Percentiles rank a stretch among this genome's conserved stretches.
Evolutionary conservation across 1,139 yeast species (phyloP).

Genomic region (Yamadazyma taylorii): DNA sequence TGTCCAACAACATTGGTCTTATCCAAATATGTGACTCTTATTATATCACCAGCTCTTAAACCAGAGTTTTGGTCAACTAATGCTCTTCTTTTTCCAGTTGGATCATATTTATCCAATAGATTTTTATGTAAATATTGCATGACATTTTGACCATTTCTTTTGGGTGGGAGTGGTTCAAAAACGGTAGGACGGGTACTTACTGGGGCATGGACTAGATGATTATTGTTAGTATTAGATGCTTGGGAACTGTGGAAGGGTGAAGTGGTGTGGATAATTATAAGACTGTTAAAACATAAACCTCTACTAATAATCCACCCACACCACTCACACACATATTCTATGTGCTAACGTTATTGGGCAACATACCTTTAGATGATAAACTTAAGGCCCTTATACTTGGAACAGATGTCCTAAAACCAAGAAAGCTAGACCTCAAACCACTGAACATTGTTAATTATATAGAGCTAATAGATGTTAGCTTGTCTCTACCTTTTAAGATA

Average conservation of each 20-base stretch:
- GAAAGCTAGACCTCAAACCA: too few species aligned
- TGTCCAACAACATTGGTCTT: slow-evolving; percentile 73
- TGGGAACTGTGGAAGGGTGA: too few species aligned
- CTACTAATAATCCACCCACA: too few species aligned
- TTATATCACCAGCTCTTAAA: slow-evolving; percentile 80
- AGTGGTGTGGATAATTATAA: too few species aligned
- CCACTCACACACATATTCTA: too few species aligned
- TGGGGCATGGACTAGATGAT: slow-evolving; percentile 12
- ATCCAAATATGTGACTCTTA: slow-evolving; percentile 72
- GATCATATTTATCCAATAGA: slow-evolving; percentile 62
- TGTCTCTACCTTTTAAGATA: background rate
- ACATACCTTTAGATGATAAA: slow-evolving; percentile 7
- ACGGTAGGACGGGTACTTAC: slow-evolving; percentile 33
- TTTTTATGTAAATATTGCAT: slow-evolving; percentile 50
- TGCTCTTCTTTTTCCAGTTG: slow-evolving; percentile 69
- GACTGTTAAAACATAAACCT: too few species aligned
- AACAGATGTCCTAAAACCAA: too few species aligned
- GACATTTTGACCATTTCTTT: slow-evolving; percentile 51
- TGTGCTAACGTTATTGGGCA: too few species aligned
- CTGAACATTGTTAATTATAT: too few species aligned
- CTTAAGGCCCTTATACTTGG: background rate
- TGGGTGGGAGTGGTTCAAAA: slow-evolving; percentile 53
- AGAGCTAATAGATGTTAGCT: too few species aligned
- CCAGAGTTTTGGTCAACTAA: slow-evolving; percentile 52
- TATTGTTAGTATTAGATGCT: slow-evolving; percentile 3